Percentiles rank a stretch among this genome's conserved stretches.
Conservation (phyloP, 179 eudicot genomes). For the Carnegiea gigantea region DNA sequence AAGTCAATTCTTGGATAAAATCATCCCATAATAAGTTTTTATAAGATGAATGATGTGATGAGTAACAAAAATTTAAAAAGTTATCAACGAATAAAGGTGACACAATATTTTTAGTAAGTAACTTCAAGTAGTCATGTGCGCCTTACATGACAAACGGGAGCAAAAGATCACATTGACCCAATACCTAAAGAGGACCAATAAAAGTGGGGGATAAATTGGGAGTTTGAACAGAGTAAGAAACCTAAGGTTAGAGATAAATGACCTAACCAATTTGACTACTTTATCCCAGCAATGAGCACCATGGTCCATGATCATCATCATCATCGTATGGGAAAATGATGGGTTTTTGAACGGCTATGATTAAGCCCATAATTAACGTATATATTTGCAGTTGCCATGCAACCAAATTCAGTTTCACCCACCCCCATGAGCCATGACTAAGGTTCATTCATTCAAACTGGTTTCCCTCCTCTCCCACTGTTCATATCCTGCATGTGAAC, state of each 20-base stretch:
- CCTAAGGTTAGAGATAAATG: background rate
- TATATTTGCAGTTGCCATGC: constrained; percentile 12
- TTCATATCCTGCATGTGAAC: constrained; percentile 33
- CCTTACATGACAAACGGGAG: constrained; percentile 16
- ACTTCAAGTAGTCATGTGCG: constrained; percentile 11
- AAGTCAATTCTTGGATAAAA: no score
- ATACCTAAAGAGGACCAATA: constrained; percentile 18
- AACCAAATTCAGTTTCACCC: background rate
- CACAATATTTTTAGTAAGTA: background rate
- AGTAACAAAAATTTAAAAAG: no score
- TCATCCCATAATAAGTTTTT: no score
- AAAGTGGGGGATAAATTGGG: background rate
- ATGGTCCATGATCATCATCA: constrained; percentile 8
- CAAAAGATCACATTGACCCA: constrained; percentile 16
- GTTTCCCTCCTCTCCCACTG: constrained; percentile 34
- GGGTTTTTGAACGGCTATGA: constrained; percentile 20
- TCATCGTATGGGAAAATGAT: constrained; percentile 18
- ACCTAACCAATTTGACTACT: constrained; percentile 34
- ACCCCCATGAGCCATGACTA: background rate
- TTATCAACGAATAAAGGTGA: no score
- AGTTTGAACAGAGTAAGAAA: background rate
- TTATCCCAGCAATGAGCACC: constrained; percentile 16
- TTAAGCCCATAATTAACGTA: constrained; percentile 8
- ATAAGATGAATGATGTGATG: no score
- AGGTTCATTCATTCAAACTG: constrained; percentile 23